Evolutionary conservation across 345 rosid genomes (phyloP).

Genomic region (Salix caprea): DNA sequence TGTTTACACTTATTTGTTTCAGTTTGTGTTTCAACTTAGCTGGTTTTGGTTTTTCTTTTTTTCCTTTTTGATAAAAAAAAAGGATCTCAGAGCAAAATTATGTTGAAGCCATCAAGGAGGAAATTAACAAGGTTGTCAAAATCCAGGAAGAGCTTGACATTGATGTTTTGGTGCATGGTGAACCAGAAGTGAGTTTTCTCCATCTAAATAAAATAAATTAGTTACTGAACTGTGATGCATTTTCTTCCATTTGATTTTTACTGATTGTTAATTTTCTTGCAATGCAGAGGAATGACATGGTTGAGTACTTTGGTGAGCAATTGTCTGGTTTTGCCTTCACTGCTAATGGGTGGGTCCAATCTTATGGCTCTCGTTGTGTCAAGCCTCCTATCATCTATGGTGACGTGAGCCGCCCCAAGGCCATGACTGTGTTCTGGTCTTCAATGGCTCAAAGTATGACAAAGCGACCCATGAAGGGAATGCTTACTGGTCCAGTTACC

Average conservation of each 20-base stretch:
- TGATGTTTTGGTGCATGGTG: constrained; percentile 96
- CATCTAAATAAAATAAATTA: neutral
- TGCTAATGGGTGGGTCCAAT: constrained; percentile 96
- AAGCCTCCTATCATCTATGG: constrained; percentile 97
- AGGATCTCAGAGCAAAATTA: constrained; percentile 96
- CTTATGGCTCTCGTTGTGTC: constrained; percentile 95
- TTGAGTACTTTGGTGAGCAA: constrained; percentile 98
- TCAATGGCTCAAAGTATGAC: constrained; percentile 93
- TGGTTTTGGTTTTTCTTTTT: neutral
- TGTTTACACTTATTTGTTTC: neutral
- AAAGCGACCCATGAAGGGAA: constrained; percentile 93
- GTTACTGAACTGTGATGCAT: neutral
- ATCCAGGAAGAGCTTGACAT: constrained; percentile 89
- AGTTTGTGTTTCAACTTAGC: neutral
- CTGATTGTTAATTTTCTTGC: neutral
- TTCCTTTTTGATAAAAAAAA: neutral
- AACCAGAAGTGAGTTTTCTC: constrained; percentile 72
- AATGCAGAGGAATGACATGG: constrained; percentile 91
- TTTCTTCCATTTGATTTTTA: neutral
- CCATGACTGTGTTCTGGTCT: constrained; percentile 99
- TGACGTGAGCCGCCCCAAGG: constrained; percentile 97
- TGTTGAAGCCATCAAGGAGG: constrained; percentile 81
- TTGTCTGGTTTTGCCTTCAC: constrained; percentile 93
- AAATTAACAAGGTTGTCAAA: constrained; percentile 82
- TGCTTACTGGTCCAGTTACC: constrained; percentile 99